Conservation (phyloP, 768 basidiomycete genomes). For the Amyloporia xantha region DNA sequence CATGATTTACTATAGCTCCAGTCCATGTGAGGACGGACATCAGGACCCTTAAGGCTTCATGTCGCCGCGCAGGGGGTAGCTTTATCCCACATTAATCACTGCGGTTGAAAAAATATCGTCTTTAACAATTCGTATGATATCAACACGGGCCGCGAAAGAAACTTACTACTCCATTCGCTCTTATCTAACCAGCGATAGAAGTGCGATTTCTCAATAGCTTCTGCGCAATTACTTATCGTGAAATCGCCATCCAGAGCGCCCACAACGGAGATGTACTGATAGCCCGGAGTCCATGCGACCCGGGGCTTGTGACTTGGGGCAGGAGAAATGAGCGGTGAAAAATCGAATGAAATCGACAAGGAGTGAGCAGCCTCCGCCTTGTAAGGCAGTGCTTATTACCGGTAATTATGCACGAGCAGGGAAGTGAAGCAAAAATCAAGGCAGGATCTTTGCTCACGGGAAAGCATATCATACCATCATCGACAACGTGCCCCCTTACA, state of each 20-base stretch:
- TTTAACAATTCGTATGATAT: neutral
- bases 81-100: neutral
- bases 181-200: neutral
- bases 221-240: no score
- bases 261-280: neutral
- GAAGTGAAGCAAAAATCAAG: no score
- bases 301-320: no score
- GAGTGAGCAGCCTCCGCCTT: no score
- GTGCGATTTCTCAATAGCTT: no score
- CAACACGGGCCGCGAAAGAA: neutral
- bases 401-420: no score
- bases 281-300: neutral
- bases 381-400: no score
- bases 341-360: no score
- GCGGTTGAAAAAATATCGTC: neutral
- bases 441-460: no score
- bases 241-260: neutral
- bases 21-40: neutral
- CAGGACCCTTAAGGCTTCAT: neutral
- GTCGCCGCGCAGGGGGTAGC: neutral
- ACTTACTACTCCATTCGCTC: neutral
- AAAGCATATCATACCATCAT: no score
- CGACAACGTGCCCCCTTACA: neutral
- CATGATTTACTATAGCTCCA: neutral
- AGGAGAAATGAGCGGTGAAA: no score